These are phyloP conservation scores for Nemania diffusa DNA, from an alignment of 2,329 filamentous ascomycete species.

Conservation along the genomic window DNA sequence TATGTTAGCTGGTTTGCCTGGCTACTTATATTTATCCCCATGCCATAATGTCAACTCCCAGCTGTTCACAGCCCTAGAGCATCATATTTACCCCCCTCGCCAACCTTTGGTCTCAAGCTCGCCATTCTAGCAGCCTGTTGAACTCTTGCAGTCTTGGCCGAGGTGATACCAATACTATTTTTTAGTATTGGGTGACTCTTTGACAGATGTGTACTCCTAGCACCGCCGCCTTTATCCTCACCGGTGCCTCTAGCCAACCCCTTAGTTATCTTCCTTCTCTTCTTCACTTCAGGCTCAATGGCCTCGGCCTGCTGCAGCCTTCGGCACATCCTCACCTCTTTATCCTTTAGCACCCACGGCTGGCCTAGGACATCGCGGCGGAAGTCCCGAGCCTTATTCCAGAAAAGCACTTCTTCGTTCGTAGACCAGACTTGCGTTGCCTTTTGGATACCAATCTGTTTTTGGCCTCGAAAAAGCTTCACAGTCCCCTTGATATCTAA, in stretches of 20 bases:
- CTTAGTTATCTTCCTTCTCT: slow-evolving; percentile 37
- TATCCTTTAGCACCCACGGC: slow-evolving; percentile 65
- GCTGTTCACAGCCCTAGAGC: slow-evolving; percentile 49
- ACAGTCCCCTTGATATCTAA: slow-evolving; percentile 68
- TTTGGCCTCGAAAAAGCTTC: slow-evolving; percentile 58
- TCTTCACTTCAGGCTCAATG: slow-evolving; percentile 40
- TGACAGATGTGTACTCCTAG: neutral
- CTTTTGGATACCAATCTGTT: slow-evolving; percentile 64
- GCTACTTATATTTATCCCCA: neutral
- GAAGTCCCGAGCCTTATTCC: slow-evolving; percentile 65
- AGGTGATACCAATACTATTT: slow-evolving; percentile 14
- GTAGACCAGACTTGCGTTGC: slow-evolving; percentile 61
- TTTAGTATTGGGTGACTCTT: slow-evolving; percentile 5
- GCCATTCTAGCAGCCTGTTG: slow-evolving; percentile 37
- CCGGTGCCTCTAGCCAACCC: slow-evolving; percentile 9
- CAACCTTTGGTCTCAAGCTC: slow-evolving; percentile 25
- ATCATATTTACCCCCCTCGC: slow-evolving; percentile 46
- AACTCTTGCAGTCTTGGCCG: slow-evolving; percentile 31
- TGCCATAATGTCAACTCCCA: neutral
- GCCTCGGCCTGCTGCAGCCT: slow-evolving; percentile 55
- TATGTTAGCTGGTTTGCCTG: neutral
- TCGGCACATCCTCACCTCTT: slow-evolving; percentile 62
- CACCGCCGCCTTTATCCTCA: neutral
- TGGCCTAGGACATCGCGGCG: slow-evolving; percentile 59
- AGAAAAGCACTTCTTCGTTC: slow-evolving; percentile 67